phyloP scores from a whole-genome alignment of 129 eudicot genomes.

The Artemisia annua region DNA sequence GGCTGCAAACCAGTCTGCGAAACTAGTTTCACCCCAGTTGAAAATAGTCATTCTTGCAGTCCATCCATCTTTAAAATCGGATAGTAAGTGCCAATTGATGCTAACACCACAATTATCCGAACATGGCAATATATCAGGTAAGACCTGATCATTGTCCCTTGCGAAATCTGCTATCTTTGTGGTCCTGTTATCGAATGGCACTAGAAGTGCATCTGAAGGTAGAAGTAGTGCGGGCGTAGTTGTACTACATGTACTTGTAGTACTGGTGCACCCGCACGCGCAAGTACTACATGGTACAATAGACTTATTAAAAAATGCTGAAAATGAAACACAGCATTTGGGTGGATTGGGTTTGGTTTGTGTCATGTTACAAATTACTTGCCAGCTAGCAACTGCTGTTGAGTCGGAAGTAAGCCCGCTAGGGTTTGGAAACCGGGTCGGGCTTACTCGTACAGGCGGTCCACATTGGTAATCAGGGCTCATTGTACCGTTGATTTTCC shows the following conservation, averaged over 20 bases:
- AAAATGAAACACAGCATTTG: constrained; percentile 72
- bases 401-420: constrained; percentile 44
- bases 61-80: constrained; percentile 62
- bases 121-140: constrained; percentile 64
- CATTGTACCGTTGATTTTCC: constrained; percentile 53
- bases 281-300: constrained; percentile 68
- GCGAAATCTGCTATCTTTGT: constrained; percentile 20
- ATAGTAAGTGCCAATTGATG: constrained; percentile 69
- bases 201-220: constrained; percentile 51
- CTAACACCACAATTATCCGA: constrained; percentile 71
- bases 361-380: constrained; percentile 59
- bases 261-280: constrained; percentile 60
- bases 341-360: constrained; percentile 24
- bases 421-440: constrained; percentile 50
- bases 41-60: constrained; percentile 70
- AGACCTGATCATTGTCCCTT: constrained; percentile 6
- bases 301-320: constrained; percentile 55
- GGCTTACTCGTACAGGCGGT: constrained; percentile 53
- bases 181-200: constrained; percentile 66
- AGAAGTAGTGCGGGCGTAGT: constrained; percentile 50
- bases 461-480: constrained; percentile 51
- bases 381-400: constrained; percentile 66
- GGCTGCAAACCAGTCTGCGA: constrained; percentile 60
- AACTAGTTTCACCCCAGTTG: constrained; percentile 62
- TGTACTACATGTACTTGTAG: constrained; percentile 42